Evolutionary conservation across 2,329 filamentous ascomycete genomes (phyloP).

Genomic region (Hymenotorrendiella dingleyae): DNA sequence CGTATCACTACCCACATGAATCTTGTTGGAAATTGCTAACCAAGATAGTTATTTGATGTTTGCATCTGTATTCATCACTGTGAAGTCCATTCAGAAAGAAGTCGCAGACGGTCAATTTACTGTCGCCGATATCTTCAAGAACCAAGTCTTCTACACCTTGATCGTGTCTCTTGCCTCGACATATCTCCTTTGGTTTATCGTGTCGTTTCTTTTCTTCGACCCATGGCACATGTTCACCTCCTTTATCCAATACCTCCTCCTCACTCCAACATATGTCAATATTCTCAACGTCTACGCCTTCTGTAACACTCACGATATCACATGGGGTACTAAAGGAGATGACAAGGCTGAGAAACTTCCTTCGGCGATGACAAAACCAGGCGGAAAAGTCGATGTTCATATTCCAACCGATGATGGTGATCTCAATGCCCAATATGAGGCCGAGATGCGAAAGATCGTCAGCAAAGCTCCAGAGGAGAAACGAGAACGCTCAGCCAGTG

Average conservation of each 20-base stretch:
- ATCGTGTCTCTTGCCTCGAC: conserved; percentile 90
- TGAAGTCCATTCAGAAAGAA: conserved; percentile 73
- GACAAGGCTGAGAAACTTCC: conserved; percentile 90
- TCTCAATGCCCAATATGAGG: conserved; percentile 89
- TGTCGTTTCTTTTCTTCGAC: conserved; percentile 91
- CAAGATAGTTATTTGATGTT: conserved; percentile 74
- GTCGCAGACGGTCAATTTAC: conserved; percentile 58
- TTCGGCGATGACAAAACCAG: conserved; percentile 83
- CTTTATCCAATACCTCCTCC: conserved; percentile 87
- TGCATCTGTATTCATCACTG: conserved; percentile 89
- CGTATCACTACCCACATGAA: conserved; percentile 32
- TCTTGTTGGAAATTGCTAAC: conserved; percentile 9
- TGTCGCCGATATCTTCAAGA: conserved; percentile 70
- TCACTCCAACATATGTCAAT: conserved; percentile 96
- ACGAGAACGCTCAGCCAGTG: conserved; percentile 50
- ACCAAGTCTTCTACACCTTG: conserved; percentile 85
- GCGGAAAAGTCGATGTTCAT: conserved; percentile 87
- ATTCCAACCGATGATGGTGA: conserved; percentile 87
- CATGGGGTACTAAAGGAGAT: conserved; percentile 97
- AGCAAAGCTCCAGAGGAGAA: conserved; percentile 70
- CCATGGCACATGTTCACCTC: conserved; percentile 99
- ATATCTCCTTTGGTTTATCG: conserved; percentile 86
- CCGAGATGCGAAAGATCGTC: conserved; percentile 69
- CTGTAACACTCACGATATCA: conserved; percentile 96
- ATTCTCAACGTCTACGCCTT: conserved; percentile 99